Evolutionary conservation across 805 yeast species (phyloP), one percentile per base, ranked within the genome.

Genomic region (Candida palmyrensis): DNA sequence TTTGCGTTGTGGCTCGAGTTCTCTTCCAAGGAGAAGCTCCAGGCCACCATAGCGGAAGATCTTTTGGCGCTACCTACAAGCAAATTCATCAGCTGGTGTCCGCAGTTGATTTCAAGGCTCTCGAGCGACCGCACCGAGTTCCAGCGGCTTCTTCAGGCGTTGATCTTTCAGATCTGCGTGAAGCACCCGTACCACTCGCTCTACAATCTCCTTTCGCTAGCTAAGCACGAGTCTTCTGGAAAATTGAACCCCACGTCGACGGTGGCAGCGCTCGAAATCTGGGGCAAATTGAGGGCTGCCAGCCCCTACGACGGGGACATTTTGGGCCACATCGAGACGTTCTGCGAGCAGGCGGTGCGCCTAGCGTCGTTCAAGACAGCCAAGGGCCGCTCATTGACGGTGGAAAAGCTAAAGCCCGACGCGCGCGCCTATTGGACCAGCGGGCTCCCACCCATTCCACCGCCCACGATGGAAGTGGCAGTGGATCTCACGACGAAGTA

Each of bases 1-100:
- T 81, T 89, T 53, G 82, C 89, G 0, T 53, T 90, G 8, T 90
- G 97, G 95, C 64, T 90, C 25, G 83, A 80, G 39, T 70, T 76
- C 43, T 66, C 77, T 2, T 50, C 53, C 5, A 64, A 66, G 21
- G 68, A 55, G 1, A 53, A 48, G 0, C 57, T 82, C 4, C 79
- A 75, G 41, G 39, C 36, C 3, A 44, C 57, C 6, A 60, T 83
- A 7, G 46, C 47, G 10, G 43, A 49, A 2, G 57, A 61, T 4
- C 47, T 81, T 2, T 32, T 47, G 0, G 30, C 32, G 0, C 55
- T 85, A 13, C 82, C 94, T 0, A 64, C 73, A 10, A 63, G 66
- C 48, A 79, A 79, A 44, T 73, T 87, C 33, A 65, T 85, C 4
- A 74, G 87, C 0, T 89, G 97, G 96, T 66, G 80, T 23, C 79